A percentile compares a stretch with the other conserved stretches of the same genome.
These are phyloP conservation scores for Colletotrichum sansevieriae DNA, from an alignment of 2,329 filamentous ascomycete species.

Conservation along the genomic window DNA sequence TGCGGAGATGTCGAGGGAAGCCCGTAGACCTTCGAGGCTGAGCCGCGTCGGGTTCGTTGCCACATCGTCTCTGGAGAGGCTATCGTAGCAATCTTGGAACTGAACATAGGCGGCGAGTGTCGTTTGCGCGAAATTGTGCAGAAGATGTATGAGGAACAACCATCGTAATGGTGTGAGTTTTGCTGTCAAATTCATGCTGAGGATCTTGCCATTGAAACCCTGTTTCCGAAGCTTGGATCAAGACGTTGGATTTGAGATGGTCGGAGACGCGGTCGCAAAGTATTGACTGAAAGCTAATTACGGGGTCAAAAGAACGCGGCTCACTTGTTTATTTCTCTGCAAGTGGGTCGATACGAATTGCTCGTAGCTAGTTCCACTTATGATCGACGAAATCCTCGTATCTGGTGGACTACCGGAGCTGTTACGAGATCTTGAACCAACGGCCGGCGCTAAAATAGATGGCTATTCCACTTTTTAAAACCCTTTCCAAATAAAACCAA, in stretches of 20 bases:
- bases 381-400: conserved; percentile 3
- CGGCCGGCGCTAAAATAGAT: too few relatives aligned
- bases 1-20: neutral
- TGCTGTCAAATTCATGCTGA: neutral
- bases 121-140: neutral
- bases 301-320: neutral
- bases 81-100: neutral
- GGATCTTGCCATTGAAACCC: neutral
- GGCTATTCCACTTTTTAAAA: too few relatives aligned
- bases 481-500: too few relatives aligned
- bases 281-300: too few relatives aligned
- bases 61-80: too few relatives aligned
- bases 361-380: neutral
- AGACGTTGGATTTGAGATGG: too few relatives aligned
- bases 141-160: neutral
- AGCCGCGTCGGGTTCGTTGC: neutral
- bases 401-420: neutral
- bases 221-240: too few relatives aligned
- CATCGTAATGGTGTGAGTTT: neutral
- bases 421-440: neutral
- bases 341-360: neutral
- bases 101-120: neutral
- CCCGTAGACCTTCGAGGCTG: neutral
- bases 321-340: neutral
- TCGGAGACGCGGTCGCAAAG: too few relatives aligned